Base-by-base conservation (phyloP, 805 yeast genomes). In the Candida germanica region DNA sequence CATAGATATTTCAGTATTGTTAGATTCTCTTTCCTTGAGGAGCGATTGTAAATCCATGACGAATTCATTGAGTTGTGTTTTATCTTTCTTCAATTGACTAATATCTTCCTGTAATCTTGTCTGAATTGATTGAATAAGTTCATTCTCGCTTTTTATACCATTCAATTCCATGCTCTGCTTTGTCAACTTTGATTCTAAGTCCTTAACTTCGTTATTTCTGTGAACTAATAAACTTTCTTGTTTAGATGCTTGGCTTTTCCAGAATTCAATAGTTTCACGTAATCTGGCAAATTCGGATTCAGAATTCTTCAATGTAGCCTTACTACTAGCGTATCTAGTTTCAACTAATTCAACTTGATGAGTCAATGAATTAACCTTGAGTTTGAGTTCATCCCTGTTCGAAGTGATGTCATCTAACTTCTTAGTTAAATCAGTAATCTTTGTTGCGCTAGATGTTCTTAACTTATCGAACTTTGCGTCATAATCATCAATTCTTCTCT, bases 31-130 rank as follows among this genome's bases (percentile, higher is more conserved):
- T 51, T 85, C 89, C 35, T 68, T 68, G 38, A 78, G 77, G 26
- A 77, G 51, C 2, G 77, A 50, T 55, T 85, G 91, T 29, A 86
- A 59, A 47, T 73, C 81, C 6, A 73, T 55, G 7, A 84, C 69
- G 39, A 80, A 64, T 3, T 75, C 69, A 46, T 73, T 79, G 26
- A 86, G 60, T 35, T 76, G 70, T 5, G 71, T 56, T 47, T 76
- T 79, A 50, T 87, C 95, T 3, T 70, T 69, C 29, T 69, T 60
- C 37, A 84, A 58, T 19, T 66, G 71, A 6, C 61, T 58, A 27
- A 79, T 68, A 42, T 83, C 87, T 10, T 61, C 59, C 21, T 70
- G 61, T 20, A 84, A 54, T 8, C 82, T 62, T 12, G 60, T 54
- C 44, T 79, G 80, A 10, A 72, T 49, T 0, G 75, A 50, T 26